These are phyloP conservation scores for Cytospora schulzeri DNA, from an alignment of 2,329 filamentous ascomycete species.

Conservation along the genomic window DNA sequence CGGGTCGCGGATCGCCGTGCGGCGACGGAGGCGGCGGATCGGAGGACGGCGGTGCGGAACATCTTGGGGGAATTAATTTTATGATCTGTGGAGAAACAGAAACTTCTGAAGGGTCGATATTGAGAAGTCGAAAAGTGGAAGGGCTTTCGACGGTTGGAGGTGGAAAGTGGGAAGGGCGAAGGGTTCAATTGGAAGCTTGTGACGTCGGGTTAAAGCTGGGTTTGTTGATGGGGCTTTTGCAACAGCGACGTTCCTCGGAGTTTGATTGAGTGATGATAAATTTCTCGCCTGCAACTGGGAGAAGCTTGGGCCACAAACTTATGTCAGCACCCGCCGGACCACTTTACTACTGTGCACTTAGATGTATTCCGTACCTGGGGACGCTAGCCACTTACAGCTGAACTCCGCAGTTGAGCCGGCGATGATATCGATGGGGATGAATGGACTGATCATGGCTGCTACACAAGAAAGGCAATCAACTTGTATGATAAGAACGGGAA, in stretches of 20 bases:
- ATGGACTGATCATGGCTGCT: no score
- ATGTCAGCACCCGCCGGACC: slow-evolving; percentile 6
- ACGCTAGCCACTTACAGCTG: background rate
- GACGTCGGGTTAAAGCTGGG: slow-evolving; percentile 24
- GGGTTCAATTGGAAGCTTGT: slow-evolving; percentile 9
- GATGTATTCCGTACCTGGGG: background rate
- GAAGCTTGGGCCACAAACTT: slow-evolving; percentile 25
- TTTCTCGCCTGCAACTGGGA: slow-evolving; percentile 43
- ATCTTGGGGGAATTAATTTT: slow-evolving; percentile 54
- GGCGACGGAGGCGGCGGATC: slow-evolving; percentile 66
- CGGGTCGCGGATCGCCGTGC: slow-evolving; percentile 55
- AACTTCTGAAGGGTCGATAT: background rate
- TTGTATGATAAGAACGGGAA: background rate
- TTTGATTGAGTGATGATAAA: slow-evolving; percentile 43
- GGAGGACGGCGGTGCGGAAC: slow-evolving; percentile 87
- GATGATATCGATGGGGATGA: no score
- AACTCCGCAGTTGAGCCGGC: background rate
- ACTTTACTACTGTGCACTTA: background rate
- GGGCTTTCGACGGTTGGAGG: background rate
- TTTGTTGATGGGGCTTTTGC: slow-evolving; percentile 27
- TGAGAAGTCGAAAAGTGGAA: background rate
- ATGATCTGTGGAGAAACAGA: background rate
- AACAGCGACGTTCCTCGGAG: background rate
- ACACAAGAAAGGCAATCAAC: background rate
- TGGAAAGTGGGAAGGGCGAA: background rate